phyloP scores from a whole-genome alignment of 1,139 yeast genomes.

The Arxiozyma bovina region DNA sequence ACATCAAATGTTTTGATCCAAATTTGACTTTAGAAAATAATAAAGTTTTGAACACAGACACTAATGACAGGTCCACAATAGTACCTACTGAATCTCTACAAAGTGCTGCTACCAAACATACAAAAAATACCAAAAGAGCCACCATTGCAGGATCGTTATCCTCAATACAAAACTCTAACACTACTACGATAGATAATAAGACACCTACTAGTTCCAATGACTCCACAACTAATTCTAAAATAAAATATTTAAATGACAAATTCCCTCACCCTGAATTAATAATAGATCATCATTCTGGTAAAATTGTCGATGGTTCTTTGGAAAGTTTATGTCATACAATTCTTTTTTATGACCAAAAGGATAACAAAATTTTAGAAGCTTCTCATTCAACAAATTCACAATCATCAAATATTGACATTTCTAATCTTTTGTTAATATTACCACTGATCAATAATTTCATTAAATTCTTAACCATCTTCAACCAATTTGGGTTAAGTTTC shows the following conservation, averaged over 20 bases:
- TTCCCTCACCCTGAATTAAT: slow-evolving; percentile 65
- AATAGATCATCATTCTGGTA: slow-evolving; percentile 39
- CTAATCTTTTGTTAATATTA: slow-evolving; percentile 45
- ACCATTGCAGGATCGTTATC: slow-evolving; percentile 6
- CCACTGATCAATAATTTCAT: slow-evolving; percentile 62
- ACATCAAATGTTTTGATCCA: slow-evolving; percentile 41
- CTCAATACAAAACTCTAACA: slow-evolving; percentile 2
- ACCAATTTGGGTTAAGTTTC: slow-evolving; percentile 36
- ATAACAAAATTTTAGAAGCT: slow-evolving; percentile 5
- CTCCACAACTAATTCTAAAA: not conserved
- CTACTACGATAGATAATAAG: not conserved
- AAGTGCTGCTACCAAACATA: not conserved
- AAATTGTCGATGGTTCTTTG: slow-evolving; percentile 44
- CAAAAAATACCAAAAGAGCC: slow-evolving; percentile 4
- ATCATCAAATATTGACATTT: slow-evolving; percentile 11
- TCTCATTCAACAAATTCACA: slow-evolving; percentile 7
- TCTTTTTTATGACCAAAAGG: slow-evolving; percentile 38
- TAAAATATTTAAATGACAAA: slow-evolving; percentile 34
- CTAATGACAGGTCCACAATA: not conserved
- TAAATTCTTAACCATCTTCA: slow-evolving; percentile 41
- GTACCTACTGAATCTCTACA: not conserved
- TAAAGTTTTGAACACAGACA: not conserved
- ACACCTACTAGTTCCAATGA: not conserved
- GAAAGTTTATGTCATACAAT: slow-evolving; percentile 72
- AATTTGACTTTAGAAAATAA: slow-evolving; percentile 6